Evolutionary conservation across 371 early-diverging fungal species (phyloP).

Genomic region (Paraphysoderma sedebokerense): DNA sequence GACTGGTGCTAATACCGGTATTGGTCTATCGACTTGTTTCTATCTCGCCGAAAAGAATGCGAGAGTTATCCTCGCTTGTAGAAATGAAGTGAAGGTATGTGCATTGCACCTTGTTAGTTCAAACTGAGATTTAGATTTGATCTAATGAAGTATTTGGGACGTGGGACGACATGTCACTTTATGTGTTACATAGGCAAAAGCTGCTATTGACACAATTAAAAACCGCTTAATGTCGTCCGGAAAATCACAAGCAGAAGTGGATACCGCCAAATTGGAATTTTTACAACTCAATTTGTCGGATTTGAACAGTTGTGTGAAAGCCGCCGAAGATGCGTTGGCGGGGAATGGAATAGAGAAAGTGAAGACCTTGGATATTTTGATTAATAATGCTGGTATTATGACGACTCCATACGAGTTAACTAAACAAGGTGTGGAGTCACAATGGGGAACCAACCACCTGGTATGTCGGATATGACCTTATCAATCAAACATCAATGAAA

Average conservation of each 20-base stretch:
- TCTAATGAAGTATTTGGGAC: too few species aligned
- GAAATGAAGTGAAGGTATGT: conserved; percentile 10
- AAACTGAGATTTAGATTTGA: not conserved
- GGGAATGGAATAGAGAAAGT: conserved; percentile 1
- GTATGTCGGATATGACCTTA: too few species aligned
- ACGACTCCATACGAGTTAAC: conserved; percentile 15
- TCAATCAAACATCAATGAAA: too few species aligned
- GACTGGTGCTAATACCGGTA: conserved; percentile 31
- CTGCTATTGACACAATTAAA: not conserved
- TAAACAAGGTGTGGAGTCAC: conserved; percentile 30
- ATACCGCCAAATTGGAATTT: conserved; percentile 21
- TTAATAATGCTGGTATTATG: conserved; percentile 40
- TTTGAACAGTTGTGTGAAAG: conserved; percentile 8
- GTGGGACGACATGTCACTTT: too few species aligned
- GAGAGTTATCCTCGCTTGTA: conserved; percentile 17
- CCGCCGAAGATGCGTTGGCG: conserved; percentile 5
- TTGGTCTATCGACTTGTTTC: conserved; percentile 22
- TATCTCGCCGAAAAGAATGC: conserved; percentile 24
- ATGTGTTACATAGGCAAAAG: not conserved
- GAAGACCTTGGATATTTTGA: conserved; percentile 16
- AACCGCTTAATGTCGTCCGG: conserved; percentile 13
- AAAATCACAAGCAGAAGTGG: too few species aligned
- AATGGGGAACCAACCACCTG: conserved; percentile 35
- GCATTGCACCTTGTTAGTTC: conserved; percentile 14
- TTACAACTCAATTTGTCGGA: conserved; percentile 18